Percentiles rank a stretch among this genome's conserved stretches.
Conservation (phyloP, 352 stramenopile species). For the Phytophthora ohioensis region DNA sequence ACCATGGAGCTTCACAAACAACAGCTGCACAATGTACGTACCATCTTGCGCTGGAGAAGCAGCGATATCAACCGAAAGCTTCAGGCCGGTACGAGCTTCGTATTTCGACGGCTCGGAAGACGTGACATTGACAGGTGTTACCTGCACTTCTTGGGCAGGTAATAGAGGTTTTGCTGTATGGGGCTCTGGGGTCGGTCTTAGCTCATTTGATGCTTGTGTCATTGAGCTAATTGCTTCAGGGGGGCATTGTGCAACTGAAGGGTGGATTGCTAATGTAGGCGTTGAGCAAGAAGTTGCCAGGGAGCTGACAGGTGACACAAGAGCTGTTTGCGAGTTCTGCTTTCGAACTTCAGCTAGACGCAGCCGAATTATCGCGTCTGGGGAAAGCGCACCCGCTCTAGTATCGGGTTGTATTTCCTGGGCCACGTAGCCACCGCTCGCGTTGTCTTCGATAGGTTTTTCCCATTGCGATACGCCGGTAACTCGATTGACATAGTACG, state of each 20-base stretch:
- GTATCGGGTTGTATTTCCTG: constrained; percentile 15
- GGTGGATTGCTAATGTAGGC: constrained; percentile 11
- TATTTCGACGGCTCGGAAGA: constrained; percentile 51
- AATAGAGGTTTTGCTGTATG: constrained; percentile 1
- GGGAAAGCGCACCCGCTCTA: constrained; percentile 26
- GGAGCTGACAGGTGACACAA: constrained; percentile 17
- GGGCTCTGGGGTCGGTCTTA: not conserved
- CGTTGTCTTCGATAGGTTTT: constrained; percentile 42
- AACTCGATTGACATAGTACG: constrained; percentile 79
- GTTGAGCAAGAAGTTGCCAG: constrained; percentile 24
- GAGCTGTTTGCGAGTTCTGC: constrained; percentile 34
- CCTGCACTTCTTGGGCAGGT: not conserved
- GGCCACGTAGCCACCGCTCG: not conserved
- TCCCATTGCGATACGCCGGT: constrained; percentile 85
- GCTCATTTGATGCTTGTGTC: constrained; percentile 1
- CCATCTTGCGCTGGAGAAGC: constrained; percentile 53
- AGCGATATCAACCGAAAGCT: constrained; percentile 60
- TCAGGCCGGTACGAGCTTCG: constrained; percentile 55
- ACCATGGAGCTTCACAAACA: not conserved
- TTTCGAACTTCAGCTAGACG: constrained; percentile 54
- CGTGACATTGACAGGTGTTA: not conserved
- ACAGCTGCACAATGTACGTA: constrained; percentile 27
- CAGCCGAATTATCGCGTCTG: constrained; percentile 58
- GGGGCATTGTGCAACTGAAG: not conserved
- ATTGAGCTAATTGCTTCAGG: not conserved